phyloP scores from a whole-genome alignment of 805 yeast species.

The Saccharomycopsis javanensis region DNA sequence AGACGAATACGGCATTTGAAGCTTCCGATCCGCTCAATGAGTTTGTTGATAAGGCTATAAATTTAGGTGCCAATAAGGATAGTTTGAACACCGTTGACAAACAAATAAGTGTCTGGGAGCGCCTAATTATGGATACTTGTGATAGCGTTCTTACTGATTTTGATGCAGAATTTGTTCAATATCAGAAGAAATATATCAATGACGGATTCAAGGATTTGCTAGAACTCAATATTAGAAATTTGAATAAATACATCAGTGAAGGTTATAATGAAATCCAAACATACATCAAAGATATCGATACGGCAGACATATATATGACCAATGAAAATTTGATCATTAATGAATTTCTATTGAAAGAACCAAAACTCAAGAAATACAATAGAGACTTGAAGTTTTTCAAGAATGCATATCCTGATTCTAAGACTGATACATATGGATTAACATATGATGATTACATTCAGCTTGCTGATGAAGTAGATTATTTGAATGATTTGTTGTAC shows the following conservation, averaged over 20 bases:
- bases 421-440: slow-evolving; percentile 11
- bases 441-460: slow-evolving; percentile 3
- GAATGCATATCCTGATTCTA: slow-evolving; percentile 9
- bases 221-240: slow-evolving; percentile 3
- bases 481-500: slow-evolving; percentile 16
- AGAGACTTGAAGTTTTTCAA: slow-evolving; percentile 25
- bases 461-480: slow-evolving; percentile 12
- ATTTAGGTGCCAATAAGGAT: neutral
- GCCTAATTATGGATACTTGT: slow-evolving; percentile 11
- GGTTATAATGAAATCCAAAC: slow-evolving; percentile 25
- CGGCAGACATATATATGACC: slow-evolving; percentile 23
- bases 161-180: slow-evolving; percentile 10
- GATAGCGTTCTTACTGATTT: slow-evolving; percentile 13
- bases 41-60: neutral
- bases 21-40: neutral
- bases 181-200: slow-evolving; percentile 8
- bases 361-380: slow-evolving; percentile 25
- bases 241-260: slow-evolving; percentile 12
- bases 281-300: slow-evolving; percentile 31
- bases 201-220: slow-evolving; percentile 12
- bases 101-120: slow-evolving; percentile 12
- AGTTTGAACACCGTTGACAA: slow-evolving; percentile 10
- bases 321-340: slow-evolving; percentile 16
- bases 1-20: neutral
- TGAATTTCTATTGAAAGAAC: slow-evolving; percentile 8